Conservation (phyloP, 2,329 filamentous ascomycete genomes). For the Nectriaceae sp. region DNA sequence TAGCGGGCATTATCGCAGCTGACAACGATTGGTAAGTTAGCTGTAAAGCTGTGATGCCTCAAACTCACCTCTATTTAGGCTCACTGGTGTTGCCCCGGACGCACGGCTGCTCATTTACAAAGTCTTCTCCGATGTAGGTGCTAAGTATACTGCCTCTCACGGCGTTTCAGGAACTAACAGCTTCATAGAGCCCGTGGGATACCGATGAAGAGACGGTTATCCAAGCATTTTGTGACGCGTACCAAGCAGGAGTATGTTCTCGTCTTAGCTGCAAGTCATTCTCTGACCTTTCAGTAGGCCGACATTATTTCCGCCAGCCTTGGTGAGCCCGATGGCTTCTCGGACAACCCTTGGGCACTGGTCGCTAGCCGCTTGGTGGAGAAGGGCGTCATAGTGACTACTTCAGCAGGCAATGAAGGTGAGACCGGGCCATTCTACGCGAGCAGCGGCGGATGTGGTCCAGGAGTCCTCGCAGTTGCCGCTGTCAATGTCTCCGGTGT, state of each 20-base stretch:
- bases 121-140: slow-evolving; percentile 40
- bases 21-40: slow-evolving; percentile 37
- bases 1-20: slow-evolving; percentile 51
- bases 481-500: slow-evolving; percentile 46
- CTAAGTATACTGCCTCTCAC: neutral
- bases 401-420: slow-evolving; percentile 55
- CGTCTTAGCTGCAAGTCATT: neutral
- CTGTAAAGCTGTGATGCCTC: neutral
- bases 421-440: slow-evolving; percentile 48
- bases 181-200: slow-evolving; percentile 27
- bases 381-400: slow-evolving; percentile 49
- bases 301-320: slow-evolving; percentile 48
- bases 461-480: slow-evolving; percentile 37
- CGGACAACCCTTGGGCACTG: slow-evolving; percentile 44
- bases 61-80: slow-evolving; percentile 28
- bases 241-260: slow-evolving; percentile 33
- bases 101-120: slow-evolving; percentile 47
- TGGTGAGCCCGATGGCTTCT: slow-evolving; percentile 40
- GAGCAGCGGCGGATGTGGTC: slow-evolving; percentile 34
- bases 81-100: slow-evolving; percentile 47
- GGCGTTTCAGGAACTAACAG: neutral
- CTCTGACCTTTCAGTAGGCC: slow-evolving; percentile 25
- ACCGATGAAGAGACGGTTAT: slow-evolving; percentile 38
- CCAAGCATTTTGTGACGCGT: slow-evolving; percentile 39
- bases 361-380: slow-evolving; percentile 43